Conservation (phyloP, 2,329 filamentous ascomycete genomes). For the Sporothrix brunneoviolacea region DNA sequence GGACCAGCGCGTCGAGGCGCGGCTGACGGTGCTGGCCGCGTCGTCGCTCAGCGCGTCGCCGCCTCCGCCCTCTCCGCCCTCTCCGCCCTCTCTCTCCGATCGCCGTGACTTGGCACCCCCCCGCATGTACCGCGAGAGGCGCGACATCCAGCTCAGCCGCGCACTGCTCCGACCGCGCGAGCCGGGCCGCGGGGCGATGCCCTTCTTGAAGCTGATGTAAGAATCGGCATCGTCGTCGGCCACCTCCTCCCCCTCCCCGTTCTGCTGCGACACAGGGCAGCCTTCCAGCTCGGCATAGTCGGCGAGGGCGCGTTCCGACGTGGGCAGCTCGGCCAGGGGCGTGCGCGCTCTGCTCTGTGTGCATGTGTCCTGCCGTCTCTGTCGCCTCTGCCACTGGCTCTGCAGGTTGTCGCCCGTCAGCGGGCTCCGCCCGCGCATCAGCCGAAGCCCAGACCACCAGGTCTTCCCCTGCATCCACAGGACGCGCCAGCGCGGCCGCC, state of each 20-base stretch:
- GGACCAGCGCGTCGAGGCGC: conserved; percentile 15
- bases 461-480: background rate
- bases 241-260: background rate
- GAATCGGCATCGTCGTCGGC: conserved; percentile 2
- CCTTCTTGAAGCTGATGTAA: background rate
- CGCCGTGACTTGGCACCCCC: background rate
- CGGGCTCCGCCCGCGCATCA: background rate
- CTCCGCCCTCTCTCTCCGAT: too few relatives aligned
- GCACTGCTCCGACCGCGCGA: background rate
- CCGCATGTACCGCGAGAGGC: conserved; percentile 16
- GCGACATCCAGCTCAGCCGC: conserved; percentile 19
- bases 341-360: background rate
- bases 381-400: background rate
- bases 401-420: background rate
- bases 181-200: conserved; percentile 1
- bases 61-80: background rate
- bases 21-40: conserved; percentile 2
- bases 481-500: background rate
- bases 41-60: background rate
- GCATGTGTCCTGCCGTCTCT: too few relatives aligned
- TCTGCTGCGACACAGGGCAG: background rate
- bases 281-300: conserved; percentile 1
- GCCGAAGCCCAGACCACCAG: background rate
- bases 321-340: background rate
- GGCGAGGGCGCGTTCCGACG: background rate